Base-by-base conservation (phyloP, 495 filamentous ascomycete genomes). In the Aspergillus saccharolyticus region DNA sequence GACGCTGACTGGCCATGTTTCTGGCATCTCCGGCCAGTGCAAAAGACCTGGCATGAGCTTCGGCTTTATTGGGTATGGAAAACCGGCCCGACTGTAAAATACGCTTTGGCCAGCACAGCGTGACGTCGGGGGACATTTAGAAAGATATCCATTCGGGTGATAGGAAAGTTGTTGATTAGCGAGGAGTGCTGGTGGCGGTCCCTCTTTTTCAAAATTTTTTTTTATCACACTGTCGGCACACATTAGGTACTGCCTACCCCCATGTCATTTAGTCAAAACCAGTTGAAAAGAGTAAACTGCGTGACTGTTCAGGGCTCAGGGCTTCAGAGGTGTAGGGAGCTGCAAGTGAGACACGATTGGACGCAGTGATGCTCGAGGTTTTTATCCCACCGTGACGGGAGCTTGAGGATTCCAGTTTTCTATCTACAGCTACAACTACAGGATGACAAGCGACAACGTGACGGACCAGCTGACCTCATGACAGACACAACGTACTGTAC, bases 1-100 rank as follows among this genome's bases (percentile, higher is more conserved):
- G 49, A 21, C 54, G 53, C 60, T 63, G 47, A 63, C 49, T 63
- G 60, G 60, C 54, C 55, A 53, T 59, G 60, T 63, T 63, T 63
- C 57, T 58, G 30, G 53, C 59, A 63, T 59, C 55, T 63, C 59
- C 44, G 53, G 49, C 43, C n/a, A 18, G 10, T 50, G 54, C 56
- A 44, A 53, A 54, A 50, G 19, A 55, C 54, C 52, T 42, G 42
- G 45, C 3, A 19, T 42, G 39, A 22, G 54, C 59, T 17, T 43
- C 28, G 33, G 46, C 19, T 48, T 62, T 51, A 42, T 53, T 44
- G 47, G 55, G 20, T 33, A 42, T 44, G 43, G 54, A 54, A 56
- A 52, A 25, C 42, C 24, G 46, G 33, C 18, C 33, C 28, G 25
- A 45, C 42, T 42, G 47, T 47, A 42, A 21, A 28, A 53, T 53